Evolutionary conservation across 192 early-diverging fungal species (phyloP).

Genomic region (Umbelopsis isabellina): DNA sequence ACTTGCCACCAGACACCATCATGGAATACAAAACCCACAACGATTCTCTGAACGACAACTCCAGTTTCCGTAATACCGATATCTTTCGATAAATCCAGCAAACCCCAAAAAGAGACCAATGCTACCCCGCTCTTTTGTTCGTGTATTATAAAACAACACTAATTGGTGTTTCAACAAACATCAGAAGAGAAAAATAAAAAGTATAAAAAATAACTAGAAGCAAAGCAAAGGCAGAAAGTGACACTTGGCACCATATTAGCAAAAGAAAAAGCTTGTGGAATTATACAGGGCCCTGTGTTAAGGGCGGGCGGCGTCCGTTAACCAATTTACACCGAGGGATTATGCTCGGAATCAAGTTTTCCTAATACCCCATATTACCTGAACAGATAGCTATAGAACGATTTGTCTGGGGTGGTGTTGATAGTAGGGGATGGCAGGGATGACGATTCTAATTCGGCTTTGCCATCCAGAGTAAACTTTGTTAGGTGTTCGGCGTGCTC

Average conservation of each 20-base stretch:
- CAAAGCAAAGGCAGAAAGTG: too few species aligned
- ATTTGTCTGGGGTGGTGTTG: conserved; percentile 6
- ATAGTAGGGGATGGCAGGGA: conserved; percentile 2
- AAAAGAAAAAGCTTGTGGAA: too few species aligned
- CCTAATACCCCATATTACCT: not conserved
- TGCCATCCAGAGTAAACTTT: conserved; percentile 9
- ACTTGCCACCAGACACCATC: conserved; percentile 81
- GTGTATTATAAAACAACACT: not conserved
- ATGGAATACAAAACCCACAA: conserved; percentile 98
- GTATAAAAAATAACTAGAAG: too few species aligned
- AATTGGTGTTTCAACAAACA: not conserved
- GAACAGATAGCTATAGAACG: conserved; percentile 17
- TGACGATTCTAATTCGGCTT: not conserved
- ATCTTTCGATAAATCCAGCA: conserved; percentile 58
- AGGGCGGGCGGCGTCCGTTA: too few species aligned
- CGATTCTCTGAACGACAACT: conserved; percentile 84
- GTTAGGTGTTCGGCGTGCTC: conserved; percentile 19
- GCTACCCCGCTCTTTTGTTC: too few species aligned
- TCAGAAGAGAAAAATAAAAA: not conserved
- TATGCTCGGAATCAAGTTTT: too few species aligned
- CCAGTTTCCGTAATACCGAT: conserved; percentile 86
- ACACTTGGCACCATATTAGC: too few species aligned
- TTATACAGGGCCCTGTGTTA: too few species aligned
- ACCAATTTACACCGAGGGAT: too few species aligned
- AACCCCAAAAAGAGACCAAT: too few species aligned